Evolutionary conservation across 2,329 filamentous ascomycete species (phyloP), one percentile per base, ranked within the genome.

Genomic region (Alternaria tenuissima): DNA sequence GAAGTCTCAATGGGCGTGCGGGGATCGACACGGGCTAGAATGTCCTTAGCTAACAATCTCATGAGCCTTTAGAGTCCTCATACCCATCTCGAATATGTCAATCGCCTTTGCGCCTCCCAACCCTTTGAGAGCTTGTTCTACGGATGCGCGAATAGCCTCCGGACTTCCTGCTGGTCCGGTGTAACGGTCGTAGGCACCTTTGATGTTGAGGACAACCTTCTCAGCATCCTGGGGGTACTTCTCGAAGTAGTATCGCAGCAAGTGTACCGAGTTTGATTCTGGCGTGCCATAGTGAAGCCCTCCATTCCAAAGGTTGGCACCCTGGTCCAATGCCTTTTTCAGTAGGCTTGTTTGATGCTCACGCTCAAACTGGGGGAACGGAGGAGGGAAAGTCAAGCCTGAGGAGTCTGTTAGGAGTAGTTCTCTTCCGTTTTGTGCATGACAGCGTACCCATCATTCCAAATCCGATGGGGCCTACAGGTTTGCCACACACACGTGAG

Each of bases 241-340:
- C n/a, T 70, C 70, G 61, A 83, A 84, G 70, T 83, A 84, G 20
- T 76, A 70, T 16, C 77, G 72, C 14, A 84, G 72, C 14, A 84
- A 68, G 20, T 79, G 75, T 1, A 84, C 69, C 12, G 73, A 78
- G 66, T 82, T 84, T 53, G 67, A 65, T 12, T 79, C 74, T 1
- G 78, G 70, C 5, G 76, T 70, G 20, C 81, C 46, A 24, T 81
- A 68, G 82, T 82, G 61, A 81, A 66, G 51, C 78, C 76, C 49
- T 79, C 75, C 81, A 61, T 82, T 82, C 80, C 80, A 83, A 63
- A 81, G 76, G 61, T 81, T 81, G 43, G 76, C 70, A 28, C 80
- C 79, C 7, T 59, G 34, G 1, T 73, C 62, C 12, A 64, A 54
- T 14, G 80, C 69, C n/a, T 76, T 68, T 7, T 69, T 67, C 76